A percentile compares a stretch with the other conserved stretches of the same genome.
Conservation (phyloP, 176 grass and related monocot species). For the Sorghum bicolor region DNA sequence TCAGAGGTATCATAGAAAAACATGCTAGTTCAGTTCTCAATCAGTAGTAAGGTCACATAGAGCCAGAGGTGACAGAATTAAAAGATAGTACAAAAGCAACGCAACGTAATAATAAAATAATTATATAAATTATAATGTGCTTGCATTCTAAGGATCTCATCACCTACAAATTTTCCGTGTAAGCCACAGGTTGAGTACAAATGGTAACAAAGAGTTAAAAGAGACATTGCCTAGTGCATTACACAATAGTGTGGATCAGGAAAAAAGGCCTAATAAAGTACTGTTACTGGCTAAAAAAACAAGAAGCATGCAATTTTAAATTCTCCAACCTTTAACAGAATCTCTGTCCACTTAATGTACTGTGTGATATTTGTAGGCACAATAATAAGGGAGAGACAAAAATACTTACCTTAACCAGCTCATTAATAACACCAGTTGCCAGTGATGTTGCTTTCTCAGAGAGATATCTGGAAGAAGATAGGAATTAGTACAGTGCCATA, state of each 20-base stretch:
- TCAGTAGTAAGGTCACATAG: slow-evolving; percentile 5
- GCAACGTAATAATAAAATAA: background rate
- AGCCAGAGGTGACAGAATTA: background rate
- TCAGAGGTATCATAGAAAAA: background rate
- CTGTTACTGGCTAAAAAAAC: background rate
- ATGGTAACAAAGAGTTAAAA: background rate
- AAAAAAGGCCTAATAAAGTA: background rate
- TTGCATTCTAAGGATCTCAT: background rate
- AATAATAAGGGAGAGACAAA: background rate
- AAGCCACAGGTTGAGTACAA: background rate
- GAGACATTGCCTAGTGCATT: background rate
- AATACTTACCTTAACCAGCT: slow-evolving; percentile 64
- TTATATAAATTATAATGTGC: background rate
- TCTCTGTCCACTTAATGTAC: background rate
- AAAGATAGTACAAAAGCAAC: background rate
- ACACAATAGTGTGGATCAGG: background rate
- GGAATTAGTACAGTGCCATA: slow-evolving; percentile 14
- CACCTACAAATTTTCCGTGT: background rate
- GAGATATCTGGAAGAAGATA: slow-evolving; percentile 66
- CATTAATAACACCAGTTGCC: slow-evolving; percentile 64
- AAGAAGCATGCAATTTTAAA: background rate
- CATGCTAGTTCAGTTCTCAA: background rate
- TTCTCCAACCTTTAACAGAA: background rate
- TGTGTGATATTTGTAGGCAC: background rate
- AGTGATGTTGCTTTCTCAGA: slow-evolving; percentile 77